Evolutionary conservation across 2,329 filamentous ascomycete genomes (phyloP).

Genomic region (Xylariaceae sp.): DNA sequence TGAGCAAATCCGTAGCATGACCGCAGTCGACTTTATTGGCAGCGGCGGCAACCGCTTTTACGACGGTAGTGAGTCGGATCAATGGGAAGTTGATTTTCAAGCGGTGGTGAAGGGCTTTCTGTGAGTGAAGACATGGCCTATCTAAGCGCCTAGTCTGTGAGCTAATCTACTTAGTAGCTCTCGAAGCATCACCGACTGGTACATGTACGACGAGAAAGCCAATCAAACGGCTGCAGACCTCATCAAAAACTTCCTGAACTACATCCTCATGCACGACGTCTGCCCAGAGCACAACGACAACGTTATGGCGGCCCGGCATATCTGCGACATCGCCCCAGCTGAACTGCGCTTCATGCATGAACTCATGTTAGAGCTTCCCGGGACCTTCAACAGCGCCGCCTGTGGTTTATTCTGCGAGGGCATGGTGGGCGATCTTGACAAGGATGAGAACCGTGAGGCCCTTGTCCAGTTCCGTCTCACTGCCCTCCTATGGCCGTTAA

Average conservation of each 20-base stretch:
- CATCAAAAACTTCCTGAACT: slow-evolving; percentile 86
- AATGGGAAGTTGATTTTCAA: slow-evolving; percentile 82
- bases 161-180: slow-evolving; percentile 49
- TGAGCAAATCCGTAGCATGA: slow-evolving; percentile 67
- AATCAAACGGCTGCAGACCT: slow-evolving; percentile 69
- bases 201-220: slow-evolving; percentile 59
- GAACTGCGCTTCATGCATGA: slow-evolving; percentile 69
- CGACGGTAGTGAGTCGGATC: slow-evolving; percentile 52
- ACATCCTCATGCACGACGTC: slow-evolving; percentile 82
- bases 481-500: slow-evolving; percentile 40
- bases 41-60: slow-evolving; percentile 56
- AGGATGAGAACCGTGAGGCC: slow-evolving; percentile 48
- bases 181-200: slow-evolving; percentile 60
- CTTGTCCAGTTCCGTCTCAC: slow-evolving; percentile 52
- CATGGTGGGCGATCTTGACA: slow-evolving; percentile 34
- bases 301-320: slow-evolving; percentile 66
- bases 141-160: background rate
- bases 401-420: slow-evolving; percentile 66
- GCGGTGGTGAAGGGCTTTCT: slow-evolving; percentile 79
- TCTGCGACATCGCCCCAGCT: slow-evolving; percentile 69
- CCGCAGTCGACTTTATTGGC: slow-evolving; percentile 65
- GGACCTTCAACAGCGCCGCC: slow-evolving; percentile 80
- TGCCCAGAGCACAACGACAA: slow-evolving; percentile 79
- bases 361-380: slow-evolving; percentile 65
- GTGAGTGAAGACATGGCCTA: slow-evolving; percentile 51